phyloP scores from a whole-genome alignment of 768 basidiomycete genomes.

The Pleurotus tuoliensis region DNA sequence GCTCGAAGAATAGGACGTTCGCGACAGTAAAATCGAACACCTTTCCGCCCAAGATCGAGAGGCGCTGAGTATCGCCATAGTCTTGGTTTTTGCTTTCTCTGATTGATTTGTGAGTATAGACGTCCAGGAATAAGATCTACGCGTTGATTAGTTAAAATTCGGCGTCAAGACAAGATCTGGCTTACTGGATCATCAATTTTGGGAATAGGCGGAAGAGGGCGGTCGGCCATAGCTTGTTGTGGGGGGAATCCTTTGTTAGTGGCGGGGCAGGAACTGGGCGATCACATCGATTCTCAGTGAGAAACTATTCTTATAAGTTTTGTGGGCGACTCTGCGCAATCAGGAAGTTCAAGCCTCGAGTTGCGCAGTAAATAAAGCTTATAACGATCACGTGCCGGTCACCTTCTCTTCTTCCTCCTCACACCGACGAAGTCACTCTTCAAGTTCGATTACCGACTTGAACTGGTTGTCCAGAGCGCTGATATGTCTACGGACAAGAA shows the following conservation, averaged over 20 bases:
- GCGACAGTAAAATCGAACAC: slow-evolving; percentile 52
- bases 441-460: background rate
- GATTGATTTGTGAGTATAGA: slow-evolving; percentile 48
- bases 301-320: background rate
- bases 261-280: slow-evolving; percentile 8
- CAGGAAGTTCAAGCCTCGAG: no score
- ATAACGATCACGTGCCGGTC: slow-evolving; percentile 8
- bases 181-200: slow-evolving; percentile 36
- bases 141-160: background rate
- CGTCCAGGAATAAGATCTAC: slow-evolving; percentile 38
- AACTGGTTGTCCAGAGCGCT: background rate
- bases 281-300: slow-evolving; percentile 6
- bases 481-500: slow-evolving; percentile 16
- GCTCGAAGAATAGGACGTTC: slow-evolving; percentile 41
- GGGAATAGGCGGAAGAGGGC: slow-evolving; percentile 43
- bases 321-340: no score
- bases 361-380: slow-evolving; percentile 1
- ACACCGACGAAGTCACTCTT: background rate
- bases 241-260: slow-evolving; percentile 2
- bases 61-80: slow-evolving; percentile 58
- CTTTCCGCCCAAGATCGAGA: slow-evolving; percentile 53
- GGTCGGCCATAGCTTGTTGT: slow-evolving; percentile 17
- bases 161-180: background rate
- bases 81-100: slow-evolving; percentile 34
- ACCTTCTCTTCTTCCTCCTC: background rate